These are phyloP conservation scores for Carpinus fangiana DNA, from an alignment of 306 rosid species.

Conservation along the genomic window DNA sequence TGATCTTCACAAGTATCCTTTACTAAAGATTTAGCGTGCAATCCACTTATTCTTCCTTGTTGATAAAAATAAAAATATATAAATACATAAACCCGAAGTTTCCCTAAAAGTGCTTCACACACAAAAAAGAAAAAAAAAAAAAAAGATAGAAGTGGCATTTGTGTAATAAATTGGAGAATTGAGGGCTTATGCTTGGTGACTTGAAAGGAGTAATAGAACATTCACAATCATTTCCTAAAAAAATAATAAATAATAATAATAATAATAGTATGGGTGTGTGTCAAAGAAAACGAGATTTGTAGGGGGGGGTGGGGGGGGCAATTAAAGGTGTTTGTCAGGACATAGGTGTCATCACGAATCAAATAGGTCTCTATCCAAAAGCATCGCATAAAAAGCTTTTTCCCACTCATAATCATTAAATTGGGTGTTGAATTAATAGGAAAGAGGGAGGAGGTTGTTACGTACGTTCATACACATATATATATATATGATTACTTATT, in stretches of 20 bases:
- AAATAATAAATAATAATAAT: no score
- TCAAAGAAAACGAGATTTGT: constrained; percentile 12
- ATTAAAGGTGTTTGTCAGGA: constrained; percentile 3
- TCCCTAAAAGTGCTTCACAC: no score
- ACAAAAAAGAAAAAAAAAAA: no score
- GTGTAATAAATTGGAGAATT: constrained; percentile 5
- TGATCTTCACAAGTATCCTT: no score
- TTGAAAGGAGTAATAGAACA: neutral
- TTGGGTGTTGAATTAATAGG: neutral
- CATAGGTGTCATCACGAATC: constrained; percentile 31
- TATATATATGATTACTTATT: neutral
- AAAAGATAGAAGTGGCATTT: neutral
- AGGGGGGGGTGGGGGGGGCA: neutral
- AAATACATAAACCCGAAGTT: no score
- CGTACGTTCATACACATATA: no score
- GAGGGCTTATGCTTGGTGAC: neutral
- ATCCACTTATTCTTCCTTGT: no score
- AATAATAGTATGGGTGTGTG: neutral
- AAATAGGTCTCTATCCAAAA: constrained; percentile 15
- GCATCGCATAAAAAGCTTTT: neutral
- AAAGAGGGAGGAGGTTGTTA: neutral
- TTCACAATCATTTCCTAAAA: no score
- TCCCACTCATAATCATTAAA: neutral
- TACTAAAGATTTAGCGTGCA: no score
- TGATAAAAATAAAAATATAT: no score